Base-by-base conservation (phyloP, 75 land plant genomes). In the Sequoiadendron giganteum region DNA sequence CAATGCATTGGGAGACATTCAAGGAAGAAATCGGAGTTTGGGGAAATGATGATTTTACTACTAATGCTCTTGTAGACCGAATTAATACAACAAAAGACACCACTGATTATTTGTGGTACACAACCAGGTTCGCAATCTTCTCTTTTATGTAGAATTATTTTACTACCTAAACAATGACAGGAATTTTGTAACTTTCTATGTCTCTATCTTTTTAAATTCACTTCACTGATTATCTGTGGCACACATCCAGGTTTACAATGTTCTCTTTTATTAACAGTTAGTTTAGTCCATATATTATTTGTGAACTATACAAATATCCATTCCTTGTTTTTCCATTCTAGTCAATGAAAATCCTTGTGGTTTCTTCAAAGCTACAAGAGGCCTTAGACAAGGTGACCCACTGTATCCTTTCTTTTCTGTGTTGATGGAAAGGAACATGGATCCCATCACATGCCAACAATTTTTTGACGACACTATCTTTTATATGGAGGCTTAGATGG, bases 81-180 rank as follows among this genome's bases (percentile, higher is more conserved):
- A 93, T 97, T 40, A 97, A 95, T 86, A 94, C 98, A 30, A 97
- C 98, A 48, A 94, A 93, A 88, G 96, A 94, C 89, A 79, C 93
- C 9, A 97, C 97, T n/a, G 98, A 97, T 88, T 97, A 97, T 89
- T 89, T 97, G 49, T 97, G 98, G 98, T 94, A 95, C 83, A 92
- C 93, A 83, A 94, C 92, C 85, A 95, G 98, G 98, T 95, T 54
- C 47, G 54, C 6, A n/a, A 82, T 25, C 84, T 82, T 47, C 16
- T 82, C 49, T 82, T 82, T 7, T 25, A 82, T 10, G 30, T 47
- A 82, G n/a, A 82, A 45, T 43, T 82, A 36, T 52, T 88, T 47
- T 49, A 86, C 13, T 79, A 43, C 86, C 32, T 85, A 40, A 42
- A 72, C 52, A 52, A 85, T 30, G 34, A 39, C 42, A 56, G 87